A percentile compares a stretch with the other conserved stretches of the same genome.
Conservation (phyloP, 2,329 filamentous ascomycete genomes). For the Leptographium flavum region DNA sequence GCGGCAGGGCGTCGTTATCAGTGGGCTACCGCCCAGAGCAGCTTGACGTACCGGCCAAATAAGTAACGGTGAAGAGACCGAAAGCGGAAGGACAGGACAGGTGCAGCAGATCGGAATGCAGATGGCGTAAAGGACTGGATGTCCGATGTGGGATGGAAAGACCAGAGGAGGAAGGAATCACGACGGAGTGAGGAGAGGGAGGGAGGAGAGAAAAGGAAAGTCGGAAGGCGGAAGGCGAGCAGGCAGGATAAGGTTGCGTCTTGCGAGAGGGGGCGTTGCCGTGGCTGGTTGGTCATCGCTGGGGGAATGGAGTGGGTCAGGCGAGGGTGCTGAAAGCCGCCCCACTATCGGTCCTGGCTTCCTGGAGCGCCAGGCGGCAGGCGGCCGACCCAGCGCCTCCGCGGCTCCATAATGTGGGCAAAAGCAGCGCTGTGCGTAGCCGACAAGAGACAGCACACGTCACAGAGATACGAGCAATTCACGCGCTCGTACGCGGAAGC, state of each 20-base stretch:
- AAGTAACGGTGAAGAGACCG: too few species aligned
- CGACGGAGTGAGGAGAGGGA: background rate
- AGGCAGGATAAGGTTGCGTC: background rate
- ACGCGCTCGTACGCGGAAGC: too few species aligned
- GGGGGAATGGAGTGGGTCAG: constrained; percentile 7
- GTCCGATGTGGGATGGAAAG: background rate
- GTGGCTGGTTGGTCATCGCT: constrained; percentile 5
- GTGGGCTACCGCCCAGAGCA: background rate
- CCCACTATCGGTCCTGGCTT: too few species aligned
- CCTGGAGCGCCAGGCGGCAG: too few species aligned
- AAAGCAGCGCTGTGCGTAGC: too few species aligned
- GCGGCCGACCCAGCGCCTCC: too few species aligned
- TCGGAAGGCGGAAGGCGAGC: constrained; percentile 3
- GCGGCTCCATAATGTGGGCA: too few species aligned
- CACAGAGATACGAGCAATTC: too few species aligned
- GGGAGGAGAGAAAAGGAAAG: constrained; percentile 3
- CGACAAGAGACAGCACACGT: too few species aligned
- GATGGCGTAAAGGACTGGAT: background rate
- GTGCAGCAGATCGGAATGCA: too few species aligned
- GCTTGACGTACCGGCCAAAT: background rate
- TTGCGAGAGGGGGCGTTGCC: background rate
- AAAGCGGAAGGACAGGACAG: too few species aligned
- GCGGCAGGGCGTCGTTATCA: background rate
- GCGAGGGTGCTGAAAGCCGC: background rate
- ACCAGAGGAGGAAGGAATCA: background rate